phyloP scores from a whole-genome alignment of 1,284 basidiomycete genomes.

The Flammula alnicola region DNA sequence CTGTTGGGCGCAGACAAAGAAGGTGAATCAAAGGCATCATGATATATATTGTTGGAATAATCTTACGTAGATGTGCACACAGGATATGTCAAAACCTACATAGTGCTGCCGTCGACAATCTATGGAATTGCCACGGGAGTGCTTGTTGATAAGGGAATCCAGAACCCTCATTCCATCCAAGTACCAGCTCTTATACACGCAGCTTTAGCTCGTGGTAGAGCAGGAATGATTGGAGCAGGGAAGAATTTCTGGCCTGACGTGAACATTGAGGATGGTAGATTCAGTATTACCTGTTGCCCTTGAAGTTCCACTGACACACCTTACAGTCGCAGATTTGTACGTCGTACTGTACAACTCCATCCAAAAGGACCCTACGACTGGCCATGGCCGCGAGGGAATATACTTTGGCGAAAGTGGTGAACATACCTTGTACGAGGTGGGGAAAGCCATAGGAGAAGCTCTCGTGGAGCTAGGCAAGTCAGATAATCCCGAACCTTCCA shows the following conservation, averaged over 20 bases:
- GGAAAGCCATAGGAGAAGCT: conserved; percentile 31
- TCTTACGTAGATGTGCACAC: not conserved
- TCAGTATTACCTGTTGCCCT: no score
- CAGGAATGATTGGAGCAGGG: conserved; percentile 49
- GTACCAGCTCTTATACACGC: conserved; percentile 43
- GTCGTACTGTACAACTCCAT: conserved; percentile 41
- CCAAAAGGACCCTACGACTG: conserved; percentile 30
- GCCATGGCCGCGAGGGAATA: conserved; percentile 52
- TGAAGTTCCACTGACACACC: not conserved
- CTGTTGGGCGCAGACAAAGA: conserved; percentile 41
- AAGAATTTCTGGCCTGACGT: conserved; percentile 54
- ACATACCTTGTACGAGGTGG: conserved; percentile 37
- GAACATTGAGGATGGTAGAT: conserved; percentile 48
- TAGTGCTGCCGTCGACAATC: conserved; percentile 50
- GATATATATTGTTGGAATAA: not conserved
- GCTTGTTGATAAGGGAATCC: conserved; percentile 46
- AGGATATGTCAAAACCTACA: conserved; percentile 50
- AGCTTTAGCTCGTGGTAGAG: conserved; percentile 42
- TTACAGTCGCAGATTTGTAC: conserved; percentile 43
- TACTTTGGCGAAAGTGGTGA: conserved; percentile 58
- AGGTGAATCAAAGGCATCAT: conserved; percentile 26
- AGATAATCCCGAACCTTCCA: conserved; percentile 36
- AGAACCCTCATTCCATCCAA: conserved; percentile 47
- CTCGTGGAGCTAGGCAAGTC: conserved; percentile 32
- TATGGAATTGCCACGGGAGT: conserved; percentile 46